Conservation (phyloP, 2,329 filamentous ascomycete species). For the Emergomyces pasteurianus region DNA sequence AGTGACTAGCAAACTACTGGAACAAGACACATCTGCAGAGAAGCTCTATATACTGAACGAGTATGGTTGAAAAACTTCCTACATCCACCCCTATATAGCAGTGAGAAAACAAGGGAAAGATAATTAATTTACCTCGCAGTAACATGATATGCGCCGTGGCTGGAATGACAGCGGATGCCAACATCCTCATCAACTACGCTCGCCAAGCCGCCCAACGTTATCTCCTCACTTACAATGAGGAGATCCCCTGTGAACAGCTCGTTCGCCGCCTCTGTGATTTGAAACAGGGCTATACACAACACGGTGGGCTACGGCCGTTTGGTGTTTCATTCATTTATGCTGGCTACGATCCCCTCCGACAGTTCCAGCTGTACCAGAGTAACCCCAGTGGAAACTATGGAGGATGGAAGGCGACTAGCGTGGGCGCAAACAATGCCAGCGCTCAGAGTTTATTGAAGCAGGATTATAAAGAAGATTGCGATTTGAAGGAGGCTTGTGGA, state of each 20-base stretch:
- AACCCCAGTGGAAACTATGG: slow-evolving; percentile 98
- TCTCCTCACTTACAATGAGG: slow-evolving; percentile 98
- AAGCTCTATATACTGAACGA: slow-evolving; percentile 99
- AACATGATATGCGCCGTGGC: slow-evolving; percentile 99
- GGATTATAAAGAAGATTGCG: slow-evolving; percentile 98
- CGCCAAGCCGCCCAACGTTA: slow-evolving; percentile 94
- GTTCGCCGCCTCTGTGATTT: slow-evolving; percentile 93
- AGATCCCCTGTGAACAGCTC: slow-evolving; percentile 97
- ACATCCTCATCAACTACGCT: slow-evolving; percentile 99
- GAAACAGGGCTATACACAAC: slow-evolving; percentile 98
- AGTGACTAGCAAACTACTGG: slow-evolving; percentile 96
- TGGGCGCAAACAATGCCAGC: slow-evolving; percentile 95
- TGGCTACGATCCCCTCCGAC: slow-evolving; percentile 86
- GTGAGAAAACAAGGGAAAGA: background rate
- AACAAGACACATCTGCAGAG: slow-evolving; percentile 98
- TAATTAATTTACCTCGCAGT: slow-evolving; percentile 36
- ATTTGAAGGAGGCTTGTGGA: slow-evolving; percentile 88
- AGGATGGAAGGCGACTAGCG: slow-evolving; percentile 97
- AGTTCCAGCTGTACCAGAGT: slow-evolving; percentile 98
- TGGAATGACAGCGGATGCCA: slow-evolving; percentile 98
- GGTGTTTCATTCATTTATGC: slow-evolving; percentile 99
- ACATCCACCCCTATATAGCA: background rate
- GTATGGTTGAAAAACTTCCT: slow-evolving; percentile 41
- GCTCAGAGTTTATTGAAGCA: slow-evolving; percentile 96
- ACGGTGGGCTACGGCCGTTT: slow-evolving; percentile 94